Evolutionary conservation across 257 asterid species (phyloP), one percentile per base, ranked within the genome.

Genomic region (Avicennia marina): DNA sequence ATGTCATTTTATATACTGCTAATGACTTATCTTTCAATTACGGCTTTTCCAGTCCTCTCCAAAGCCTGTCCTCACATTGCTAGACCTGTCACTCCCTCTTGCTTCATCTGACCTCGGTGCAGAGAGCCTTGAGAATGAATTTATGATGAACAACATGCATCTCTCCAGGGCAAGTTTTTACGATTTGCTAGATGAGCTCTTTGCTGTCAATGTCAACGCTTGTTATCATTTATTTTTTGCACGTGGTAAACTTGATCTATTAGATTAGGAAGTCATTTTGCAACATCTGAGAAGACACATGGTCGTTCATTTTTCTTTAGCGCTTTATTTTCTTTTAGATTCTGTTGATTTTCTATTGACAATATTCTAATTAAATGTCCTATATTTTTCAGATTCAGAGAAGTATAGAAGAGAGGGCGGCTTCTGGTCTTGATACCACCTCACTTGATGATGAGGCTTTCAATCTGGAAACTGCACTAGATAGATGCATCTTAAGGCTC

Each of bases 71-170:
- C 89, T 86, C 66, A 81, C 89, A 63, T 70, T 86, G 74, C 67
- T 86, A 53, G 99, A 89, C 82, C 81, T 86, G 70, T 84, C 95
- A 54, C 78, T 93, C 68, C 96, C 97, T 45, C 90, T 89, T 57
- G 95, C 97, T 65, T 69, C 95, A 47, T 93, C 98, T 60, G 97
- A 93, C 69, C 91, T 93, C 18, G 97, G 97, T 52, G 95, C 97
- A 24, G 98, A 89, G 60, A 77, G 46, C 74, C 91, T 89, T 3
- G 98, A 93, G 79, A 93, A 93, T 65, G 98, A 93, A 69, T 83
- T 89, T 65, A 80, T 93, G 68, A 68, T 84, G 75, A 70, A 42
- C 67, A 89, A 80, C 75, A 82, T 84, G 89, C 89, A 80, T 72
- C 88, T 89, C 57, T 71, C 56, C 55, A 63, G 68, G 94, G 98